Evolutionary conservation across 345 rosid species (phyloP).

Genomic region (Durio zibethinus): DNA sequence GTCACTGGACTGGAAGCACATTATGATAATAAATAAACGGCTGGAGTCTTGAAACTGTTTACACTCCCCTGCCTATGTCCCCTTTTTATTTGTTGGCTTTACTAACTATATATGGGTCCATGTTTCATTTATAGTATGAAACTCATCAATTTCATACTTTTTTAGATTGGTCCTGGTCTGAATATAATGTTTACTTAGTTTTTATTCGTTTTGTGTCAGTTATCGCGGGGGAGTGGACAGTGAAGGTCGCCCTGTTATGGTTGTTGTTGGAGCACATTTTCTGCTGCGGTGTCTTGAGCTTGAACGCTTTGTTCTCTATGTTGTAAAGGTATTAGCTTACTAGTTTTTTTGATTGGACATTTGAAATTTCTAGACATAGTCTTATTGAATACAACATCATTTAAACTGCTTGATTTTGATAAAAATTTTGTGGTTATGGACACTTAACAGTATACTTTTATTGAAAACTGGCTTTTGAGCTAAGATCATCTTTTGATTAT

Average conservation of each 20-base stretch:
- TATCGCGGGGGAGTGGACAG: conserved; percentile 97
- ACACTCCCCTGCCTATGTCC: neutral
- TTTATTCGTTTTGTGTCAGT: conserved; percentile 41
- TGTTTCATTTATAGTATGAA: neutral
- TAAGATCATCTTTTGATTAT: conserved; percentile 18
- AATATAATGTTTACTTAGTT: conserved; percentile 14
- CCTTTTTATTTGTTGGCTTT: conserved; percentile 1
- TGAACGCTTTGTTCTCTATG: conserved; percentile 79
- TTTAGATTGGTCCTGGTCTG: conserved; percentile 11
- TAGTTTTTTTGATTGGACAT: conserved; percentile 1
- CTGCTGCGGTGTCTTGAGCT: conserved; percentile 91
- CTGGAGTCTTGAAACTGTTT: neutral
- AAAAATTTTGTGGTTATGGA: neutral
- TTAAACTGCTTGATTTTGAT: neutral
- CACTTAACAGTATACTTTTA: neutral
- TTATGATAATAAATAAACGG: neutral
- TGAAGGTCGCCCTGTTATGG: conserved; percentile 95
- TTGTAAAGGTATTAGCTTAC: conserved; percentile 56
- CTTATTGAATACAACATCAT: neutral
- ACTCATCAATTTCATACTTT: conserved; percentile 1
- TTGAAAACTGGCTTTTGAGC: conserved; percentile 4
- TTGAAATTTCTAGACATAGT: neutral
- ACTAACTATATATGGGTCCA: neutral
- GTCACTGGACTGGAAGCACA: neutral
- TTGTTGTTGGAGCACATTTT: conserved; percentile 97